These are phyloP conservation scores for Euphorbia lathyris DNA, from an alignment of 345 rosid species.

Conservation along the genomic window DNA sequence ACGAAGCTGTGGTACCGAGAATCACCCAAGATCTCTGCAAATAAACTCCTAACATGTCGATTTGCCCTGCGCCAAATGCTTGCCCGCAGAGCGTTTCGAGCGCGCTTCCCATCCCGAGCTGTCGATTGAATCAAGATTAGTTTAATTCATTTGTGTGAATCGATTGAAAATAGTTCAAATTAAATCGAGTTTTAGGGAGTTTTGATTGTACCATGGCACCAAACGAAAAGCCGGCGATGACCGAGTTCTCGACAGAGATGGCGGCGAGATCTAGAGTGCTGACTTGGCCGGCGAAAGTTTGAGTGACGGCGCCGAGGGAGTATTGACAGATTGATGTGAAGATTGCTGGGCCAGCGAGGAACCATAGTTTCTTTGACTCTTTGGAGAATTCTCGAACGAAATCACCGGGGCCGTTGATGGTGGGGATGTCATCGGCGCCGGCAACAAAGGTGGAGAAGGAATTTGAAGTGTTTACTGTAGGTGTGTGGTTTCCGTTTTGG, in stretches of 20 bases:
- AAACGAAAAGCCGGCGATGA: conserved; percentile 87
- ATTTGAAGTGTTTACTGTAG: background rate
- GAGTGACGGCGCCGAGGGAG: conserved; percentile 87
- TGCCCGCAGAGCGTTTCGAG: conserved; percentile 96
- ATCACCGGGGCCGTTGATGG: conserved; percentile 39
- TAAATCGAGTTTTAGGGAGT: background rate
- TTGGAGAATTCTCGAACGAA: conserved; percentile 50
- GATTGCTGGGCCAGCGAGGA: conserved; percentile 88
- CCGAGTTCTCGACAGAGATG: conserved; percentile 80
- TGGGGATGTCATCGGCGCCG: conserved; percentile 54
- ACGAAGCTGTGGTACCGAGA: conserved; percentile 51
- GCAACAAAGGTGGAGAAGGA: conserved; percentile 36
- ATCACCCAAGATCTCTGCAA: conserved; percentile 95
- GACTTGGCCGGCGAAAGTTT: conserved; percentile 71
- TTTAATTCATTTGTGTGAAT: no score
- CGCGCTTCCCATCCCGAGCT: conserved; percentile 99
- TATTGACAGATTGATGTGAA: conserved; percentile 75
- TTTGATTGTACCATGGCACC: conserved; percentile 56
- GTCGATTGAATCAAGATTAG: background rate
- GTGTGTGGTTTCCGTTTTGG: background rate
- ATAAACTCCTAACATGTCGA: conserved; percentile 82
- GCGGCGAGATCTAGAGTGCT: conserved; percentile 75
- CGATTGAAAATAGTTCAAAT: background rate
- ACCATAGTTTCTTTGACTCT: conserved; percentile 77
- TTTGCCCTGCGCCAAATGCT: conserved; percentile 80